Percentiles rank a stretch among this genome's conserved stretches.
phyloP scores from a whole-genome alignment of 495 filamentous ascomycete genomes.

The Penicillium flavigenum region DNA sequence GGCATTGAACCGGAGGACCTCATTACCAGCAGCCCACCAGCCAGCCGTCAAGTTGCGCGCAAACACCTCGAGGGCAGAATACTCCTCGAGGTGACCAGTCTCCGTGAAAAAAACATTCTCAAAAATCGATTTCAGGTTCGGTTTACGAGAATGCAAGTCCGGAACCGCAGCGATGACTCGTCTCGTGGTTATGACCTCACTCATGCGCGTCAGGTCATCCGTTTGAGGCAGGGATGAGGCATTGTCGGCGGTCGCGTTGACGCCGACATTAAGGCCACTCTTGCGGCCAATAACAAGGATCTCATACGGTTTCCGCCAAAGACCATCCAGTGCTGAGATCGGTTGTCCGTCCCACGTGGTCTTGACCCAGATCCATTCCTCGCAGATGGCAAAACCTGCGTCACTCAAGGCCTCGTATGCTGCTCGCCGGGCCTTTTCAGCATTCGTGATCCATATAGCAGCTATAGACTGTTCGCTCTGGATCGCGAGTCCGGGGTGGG shows the following conservation, averaged over 20 bases:
- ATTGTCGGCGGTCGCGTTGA: background rate
- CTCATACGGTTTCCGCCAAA: constrained; percentile 86
- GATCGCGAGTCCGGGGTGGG: background rate
- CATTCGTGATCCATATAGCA: constrained; percentile 91
- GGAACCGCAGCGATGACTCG: constrained; percentile 77
- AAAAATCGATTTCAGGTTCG: constrained; percentile 60
- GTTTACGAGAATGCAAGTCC: constrained; percentile 90
- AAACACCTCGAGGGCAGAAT: constrained; percentile 80
- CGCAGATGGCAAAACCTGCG: constrained; percentile 64
- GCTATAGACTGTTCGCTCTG: constrained; percentile 30
- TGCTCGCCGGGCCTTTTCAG: constrained; percentile 54
- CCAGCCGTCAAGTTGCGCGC: constrained; percentile 79
- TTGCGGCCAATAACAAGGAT: constrained; percentile 64
- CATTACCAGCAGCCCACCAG: constrained; percentile 90
- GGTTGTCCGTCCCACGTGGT: constrained; percentile 69
- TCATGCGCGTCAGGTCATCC: constrained; percentile 14
- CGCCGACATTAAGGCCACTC: background rate
- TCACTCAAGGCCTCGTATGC: constrained; percentile 59
- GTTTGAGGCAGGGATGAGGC: background rate
- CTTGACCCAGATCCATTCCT: constrained; percentile 95
- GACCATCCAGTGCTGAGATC: constrained; percentile 62
- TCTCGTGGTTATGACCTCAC: constrained; percentile 31
- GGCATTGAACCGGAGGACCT: constrained; percentile 78
- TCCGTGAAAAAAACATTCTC: constrained; percentile 46
- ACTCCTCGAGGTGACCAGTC: constrained; percentile 28